phyloP scores from a whole-genome alignment of 2,329 filamentous ascomycete species.

The Scytalidium lignicola region DNA sequence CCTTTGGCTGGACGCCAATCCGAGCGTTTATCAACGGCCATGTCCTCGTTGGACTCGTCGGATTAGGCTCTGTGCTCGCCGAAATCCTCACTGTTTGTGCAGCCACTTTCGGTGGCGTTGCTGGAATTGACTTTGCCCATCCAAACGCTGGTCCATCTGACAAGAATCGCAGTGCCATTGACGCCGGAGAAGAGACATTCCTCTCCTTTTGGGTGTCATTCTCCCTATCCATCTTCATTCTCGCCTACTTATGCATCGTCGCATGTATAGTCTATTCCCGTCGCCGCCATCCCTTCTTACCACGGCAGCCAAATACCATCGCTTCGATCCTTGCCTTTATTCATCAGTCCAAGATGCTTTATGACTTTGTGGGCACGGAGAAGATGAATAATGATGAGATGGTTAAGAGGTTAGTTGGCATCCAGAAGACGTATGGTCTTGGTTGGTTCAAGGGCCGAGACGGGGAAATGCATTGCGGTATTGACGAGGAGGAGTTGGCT shows the following conservation, averaged over 20 bases:
- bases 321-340: constrained; percentile 72
- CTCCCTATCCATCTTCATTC: constrained; percentile 54
- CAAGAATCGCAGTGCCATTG: constrained; percentile 23
- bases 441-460: constrained; percentile 75
- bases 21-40: constrained; percentile 59
- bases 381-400: constrained; percentile 51
- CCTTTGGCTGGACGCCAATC: constrained; percentile 60
- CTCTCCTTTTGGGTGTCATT: constrained; percentile 64
- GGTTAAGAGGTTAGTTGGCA: constrained; percentile 51
- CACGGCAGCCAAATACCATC: constrained; percentile 74
- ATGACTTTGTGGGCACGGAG: constrained; percentile 67
- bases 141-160: not conserved
- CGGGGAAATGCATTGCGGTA: constrained; percentile 67
- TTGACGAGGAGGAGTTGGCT: constrained; percentile 70
- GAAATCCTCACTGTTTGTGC: constrained; percentile 69
- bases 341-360: constrained; percentile 75
- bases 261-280: constrained; percentile 55
- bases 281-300: constrained; percentile 65
- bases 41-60: constrained; percentile 61
- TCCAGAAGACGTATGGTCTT: constrained; percentile 66
- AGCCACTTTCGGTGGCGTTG: constrained; percentile 59
- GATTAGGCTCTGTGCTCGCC: constrained; percentile 65
- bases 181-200: constrained; percentile 54
- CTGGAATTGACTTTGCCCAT: constrained; percentile 54
- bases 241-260: constrained; percentile 51